These are phyloP conservation scores for Claviceps digitariae DNA, from an alignment of 2,329 filamentous ascomycete species.

Conservation along the genomic window DNA sequence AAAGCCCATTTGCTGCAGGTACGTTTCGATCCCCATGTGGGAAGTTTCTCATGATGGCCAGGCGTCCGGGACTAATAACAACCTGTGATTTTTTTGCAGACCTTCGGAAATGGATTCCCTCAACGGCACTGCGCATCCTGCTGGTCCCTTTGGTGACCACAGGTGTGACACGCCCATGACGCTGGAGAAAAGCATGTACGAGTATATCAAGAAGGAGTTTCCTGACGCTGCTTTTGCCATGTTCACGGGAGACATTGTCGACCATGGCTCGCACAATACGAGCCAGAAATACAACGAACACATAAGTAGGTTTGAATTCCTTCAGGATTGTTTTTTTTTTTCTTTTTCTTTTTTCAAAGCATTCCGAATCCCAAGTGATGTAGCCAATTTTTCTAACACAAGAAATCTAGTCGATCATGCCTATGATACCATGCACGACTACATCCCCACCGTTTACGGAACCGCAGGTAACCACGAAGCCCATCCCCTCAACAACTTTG, in stretches of 20 bases:
- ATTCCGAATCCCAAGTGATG: too few species aligned
- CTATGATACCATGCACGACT: conserved; percentile 30
- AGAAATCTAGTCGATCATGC: conserved; percentile 25
- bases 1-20: conserved; percentile 45
- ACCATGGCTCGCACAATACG: conserved; percentile 35
- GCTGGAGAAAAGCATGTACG: conserved; percentile 41
- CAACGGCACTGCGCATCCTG: conserved; percentile 30
- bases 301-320: conserved; percentile 12
- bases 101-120: conserved; percentile 29
- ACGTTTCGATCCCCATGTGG: neutral
- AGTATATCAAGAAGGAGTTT: conserved; percentile 30
- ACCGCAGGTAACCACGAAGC: conserved; percentile 45
- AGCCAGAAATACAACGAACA: conserved; percentile 18
- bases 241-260: conserved; percentile 45
- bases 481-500: conserved; percentile 37
- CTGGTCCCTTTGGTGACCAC: conserved; percentile 35
- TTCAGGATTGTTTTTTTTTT: neutral
- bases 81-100: conserved; percentile 19
- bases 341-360: neutral
- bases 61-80: too few species aligned
- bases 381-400: neutral
- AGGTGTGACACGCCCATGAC: conserved; percentile 36
- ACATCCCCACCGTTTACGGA: conserved; percentile 33
- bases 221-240: conserved; percentile 36
- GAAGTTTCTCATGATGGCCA: too few species aligned